A percentile compares a stretch with the other conserved stretches of the same genome.
Conservation (phyloP, 2,329 filamentous ascomycete genomes). For the Laburnicola sp. region DNA sequence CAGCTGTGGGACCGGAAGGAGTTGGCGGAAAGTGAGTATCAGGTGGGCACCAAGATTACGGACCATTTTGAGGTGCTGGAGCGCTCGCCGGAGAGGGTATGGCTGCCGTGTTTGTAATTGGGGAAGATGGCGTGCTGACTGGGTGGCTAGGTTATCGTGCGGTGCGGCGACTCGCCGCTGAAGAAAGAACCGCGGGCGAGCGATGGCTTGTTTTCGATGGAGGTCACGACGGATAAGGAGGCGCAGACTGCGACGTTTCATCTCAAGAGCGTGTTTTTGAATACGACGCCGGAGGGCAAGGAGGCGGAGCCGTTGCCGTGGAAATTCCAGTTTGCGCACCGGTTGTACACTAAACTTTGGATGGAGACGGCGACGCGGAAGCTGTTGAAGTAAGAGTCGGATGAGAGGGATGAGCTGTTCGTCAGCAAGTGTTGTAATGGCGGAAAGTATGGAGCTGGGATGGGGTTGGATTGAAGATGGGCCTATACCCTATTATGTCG, state of each 20-base stretch:
- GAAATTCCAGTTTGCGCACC: slow-evolving; percentile 38
- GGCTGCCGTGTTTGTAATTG: slow-evolving; percentile 3
- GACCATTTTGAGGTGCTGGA: slow-evolving; percentile 50
- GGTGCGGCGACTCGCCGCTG: slow-evolving; percentile 45
- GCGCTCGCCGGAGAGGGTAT: slow-evolving; percentile 40
- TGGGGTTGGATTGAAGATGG: too few species aligned
- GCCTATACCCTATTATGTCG: too few species aligned
- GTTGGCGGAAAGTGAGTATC: slow-evolving; percentile 37
- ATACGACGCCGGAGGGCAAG: slow-evolving; percentile 44
- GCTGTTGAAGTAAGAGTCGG: slow-evolving; percentile 34
- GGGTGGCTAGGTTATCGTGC: slow-evolving; percentile 37
- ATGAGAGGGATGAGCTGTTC: too few species aligned
- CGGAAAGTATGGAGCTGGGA: too few species aligned
- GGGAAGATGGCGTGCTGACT: background rate
- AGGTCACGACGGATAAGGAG: slow-evolving; percentile 43
- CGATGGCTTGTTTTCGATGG: slow-evolving; percentile 46
- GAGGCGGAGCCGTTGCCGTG: slow-evolving; percentile 30
- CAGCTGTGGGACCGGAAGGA: slow-evolving; percentile 44
- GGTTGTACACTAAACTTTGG: slow-evolving; percentile 46
- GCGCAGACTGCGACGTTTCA: slow-evolving; percentile 44
- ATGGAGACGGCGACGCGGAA: slow-evolving; percentile 48
- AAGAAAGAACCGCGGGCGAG: slow-evolving; percentile 33
- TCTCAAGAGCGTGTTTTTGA: slow-evolving; percentile 46
- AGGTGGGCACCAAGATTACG: slow-evolving; percentile 42
- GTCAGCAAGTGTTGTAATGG: too few species aligned